These are phyloP conservation scores for Voacanga thouarsii DNA, from an alignment of 257 asterid species.

Conservation along the genomic window DNA sequence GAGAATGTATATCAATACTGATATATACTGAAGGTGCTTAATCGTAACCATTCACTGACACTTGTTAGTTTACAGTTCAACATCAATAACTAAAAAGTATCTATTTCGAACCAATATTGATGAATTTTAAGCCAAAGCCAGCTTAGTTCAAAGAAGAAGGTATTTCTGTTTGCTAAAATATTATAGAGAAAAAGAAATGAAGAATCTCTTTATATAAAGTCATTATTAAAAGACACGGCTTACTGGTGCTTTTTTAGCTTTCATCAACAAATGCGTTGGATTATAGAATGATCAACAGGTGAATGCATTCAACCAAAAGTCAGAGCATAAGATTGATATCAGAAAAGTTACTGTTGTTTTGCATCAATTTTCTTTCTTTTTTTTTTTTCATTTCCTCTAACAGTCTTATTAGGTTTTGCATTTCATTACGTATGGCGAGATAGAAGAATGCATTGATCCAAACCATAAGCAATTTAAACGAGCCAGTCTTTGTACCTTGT, in stretches of 20 bases:
- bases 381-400: too few species aligned
- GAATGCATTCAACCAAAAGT: not conserved
- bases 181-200: not conserved
- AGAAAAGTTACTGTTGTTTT: not conserved
- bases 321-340: not conserved
- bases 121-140: not conserved
- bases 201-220: not conserved
- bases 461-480: not conserved
- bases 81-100: not conserved
- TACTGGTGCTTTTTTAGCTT: not conserved
- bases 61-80: not conserved
- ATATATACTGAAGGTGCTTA: not conserved
- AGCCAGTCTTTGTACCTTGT: constrained; percentile 45
- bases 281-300: not conserved
- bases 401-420: not conserved
- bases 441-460: not conserved
- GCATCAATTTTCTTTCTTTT: not conserved
- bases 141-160: too few species aligned
- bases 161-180: too few species aligned
- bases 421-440: not conserved
- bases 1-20: too few species aligned
- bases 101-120: not conserved
- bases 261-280: not conserved
- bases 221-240: too few species aligned
- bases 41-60: too few species aligned